Base-by-base conservation (phyloP, 2,329 filamentous ascomycete species). In the Apiospora phragmitis region DNA sequence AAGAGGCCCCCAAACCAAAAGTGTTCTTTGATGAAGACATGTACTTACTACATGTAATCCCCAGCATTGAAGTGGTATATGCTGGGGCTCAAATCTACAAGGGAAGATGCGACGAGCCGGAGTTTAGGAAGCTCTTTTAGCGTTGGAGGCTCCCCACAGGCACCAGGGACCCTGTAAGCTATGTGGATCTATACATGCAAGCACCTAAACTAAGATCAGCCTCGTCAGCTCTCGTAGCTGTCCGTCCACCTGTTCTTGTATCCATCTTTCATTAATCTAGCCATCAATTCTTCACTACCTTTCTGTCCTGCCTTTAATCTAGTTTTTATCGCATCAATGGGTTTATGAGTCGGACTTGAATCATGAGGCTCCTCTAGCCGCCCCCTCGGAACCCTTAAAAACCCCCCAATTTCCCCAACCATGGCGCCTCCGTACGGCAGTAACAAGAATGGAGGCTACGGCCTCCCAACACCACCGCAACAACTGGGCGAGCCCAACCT, bases 331-430 rank as follows among this genome's bases (percentile, higher is more conserved):
- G 55, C 32, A 32, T 38, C 55, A 38, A 62, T 62, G 55, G 55
- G 55, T 38, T 62, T 38, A 38, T 38, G 18, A 35, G 55, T 62
- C 55, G 55, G 18, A 38, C 32, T 14, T 38, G n/a, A 62, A 38
- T 18, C 21, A 62, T 62, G 55, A 62, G 32, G 55, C 29, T 62
- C 32, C 32, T 35, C 12, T 62, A 62, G 55, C 55, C 55, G 55
- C 29, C 18, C 55, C 29, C 32, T 62, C 55, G 55, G 55, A 62
- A 62, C 55, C 21, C 21, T 38, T 21, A 21, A 16, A 38, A n/a
- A 62, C 32, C 45, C 42, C 65, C 65, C 35, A 47, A 32, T 8
- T 65, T 21, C 71, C 24, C 71, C 65, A 70, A 32, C 68, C 55
- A 67, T 70, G 67, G 67, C 67, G 67, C 47, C 67, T 41, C 47